Base-by-base conservation (phyloP, 495 filamentous ascomycete genomes). In the Talaromyces stipitatus region DNA sequence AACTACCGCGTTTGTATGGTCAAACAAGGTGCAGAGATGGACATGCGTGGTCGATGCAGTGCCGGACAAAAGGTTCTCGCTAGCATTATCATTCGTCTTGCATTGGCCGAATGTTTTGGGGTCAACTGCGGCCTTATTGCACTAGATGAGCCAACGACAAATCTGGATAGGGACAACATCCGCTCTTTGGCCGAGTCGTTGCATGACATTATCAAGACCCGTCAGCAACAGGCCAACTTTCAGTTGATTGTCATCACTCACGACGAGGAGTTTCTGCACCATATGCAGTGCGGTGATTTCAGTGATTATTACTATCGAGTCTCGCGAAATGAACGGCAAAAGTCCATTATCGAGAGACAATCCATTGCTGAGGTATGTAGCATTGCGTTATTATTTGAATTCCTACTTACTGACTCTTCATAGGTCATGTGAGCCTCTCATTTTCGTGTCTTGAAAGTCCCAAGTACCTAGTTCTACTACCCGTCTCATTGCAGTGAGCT, bases 1-100 rank as follows among this genome's bases (percentile, higher is more conserved):
- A 97, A 98, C 69, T 98, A 98, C 74, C 88, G 95, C 55, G 94
- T 98, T 0, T 90, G 88, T 74, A 99, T 99, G 95, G 85, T 96
- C 61, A 99, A 99, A 75, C 85, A 91, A 65, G 89, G 92, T 62
- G 86, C 87, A 3, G 94, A 99, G 70, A 97, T 99, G 92, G 94
- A 99, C 73, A 99, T 99, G 94, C 90, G 94, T 58, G 94, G 94
- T 9, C 87, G 94, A 29, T 99, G 94, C 78, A 92, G 88, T 66
- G 94, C 94, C 11, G 94, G 94, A 2, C 94, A 99, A 69, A 95
- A 92, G 65, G 92, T 99, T 24, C 81, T 99, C 22, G 94, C 94
- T 11, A 88, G 87, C 73, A 99, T 99, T 75, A 95, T 99, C 73
- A 97, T 99, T 68, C 91, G 94, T 4, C 80, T 99, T 29, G 95